These are phyloP conservation scores for Candida orba DNA, from an alignment of 805 yeast species.

Conservation along the genomic window DNA sequence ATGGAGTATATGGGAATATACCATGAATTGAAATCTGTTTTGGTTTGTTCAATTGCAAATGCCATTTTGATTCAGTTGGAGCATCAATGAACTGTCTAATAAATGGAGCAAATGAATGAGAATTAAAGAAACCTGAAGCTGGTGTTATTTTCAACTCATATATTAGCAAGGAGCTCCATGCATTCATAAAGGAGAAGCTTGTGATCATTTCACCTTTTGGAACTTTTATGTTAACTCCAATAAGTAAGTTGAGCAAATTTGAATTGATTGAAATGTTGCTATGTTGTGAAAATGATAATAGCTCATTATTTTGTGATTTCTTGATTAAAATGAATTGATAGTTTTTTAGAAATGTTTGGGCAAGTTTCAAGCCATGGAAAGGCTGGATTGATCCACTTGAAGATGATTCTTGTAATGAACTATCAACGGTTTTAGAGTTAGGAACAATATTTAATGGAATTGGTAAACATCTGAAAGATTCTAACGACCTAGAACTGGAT, in stretches of 20 bases:
- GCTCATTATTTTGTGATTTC: not conserved
- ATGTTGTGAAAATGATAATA: not conserved
- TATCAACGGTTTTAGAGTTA: not conserved
- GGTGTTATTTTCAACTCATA: constrained; percentile 33
- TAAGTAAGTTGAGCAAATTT: constrained; percentile 8
- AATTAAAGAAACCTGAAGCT: constrained; percentile 3
- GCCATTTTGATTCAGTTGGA: constrained; percentile 78
- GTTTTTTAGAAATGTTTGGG: constrained; percentile 29
- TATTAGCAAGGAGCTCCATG: constrained; percentile 56
- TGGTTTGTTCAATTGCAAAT: constrained; percentile 39
- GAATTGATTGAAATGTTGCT: not conserved
- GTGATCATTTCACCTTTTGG: constrained; percentile 38
- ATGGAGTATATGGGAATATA: constrained; percentile 65
- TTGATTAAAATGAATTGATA: constrained; percentile 29
- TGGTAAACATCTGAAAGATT: constrained; percentile 3
- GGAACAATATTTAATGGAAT: constrained; percentile 2
- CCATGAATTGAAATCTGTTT: constrained; percentile 47
- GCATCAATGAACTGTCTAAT: constrained; percentile 59
- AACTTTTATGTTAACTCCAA: constrained; percentile 28
- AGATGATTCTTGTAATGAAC: constrained; percentile 32
- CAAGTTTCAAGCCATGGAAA: constrained; percentile 40
- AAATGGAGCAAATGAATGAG: constrained; percentile 45
- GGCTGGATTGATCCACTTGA: constrained; percentile 43
- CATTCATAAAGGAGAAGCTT: constrained; percentile 44
- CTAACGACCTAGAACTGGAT: constrained; percentile 45